These are phyloP conservation scores for Simplicillium sp. DNA, from an alignment of 2,329 filamentous ascomycete species.

Conservation along the genomic window DNA sequence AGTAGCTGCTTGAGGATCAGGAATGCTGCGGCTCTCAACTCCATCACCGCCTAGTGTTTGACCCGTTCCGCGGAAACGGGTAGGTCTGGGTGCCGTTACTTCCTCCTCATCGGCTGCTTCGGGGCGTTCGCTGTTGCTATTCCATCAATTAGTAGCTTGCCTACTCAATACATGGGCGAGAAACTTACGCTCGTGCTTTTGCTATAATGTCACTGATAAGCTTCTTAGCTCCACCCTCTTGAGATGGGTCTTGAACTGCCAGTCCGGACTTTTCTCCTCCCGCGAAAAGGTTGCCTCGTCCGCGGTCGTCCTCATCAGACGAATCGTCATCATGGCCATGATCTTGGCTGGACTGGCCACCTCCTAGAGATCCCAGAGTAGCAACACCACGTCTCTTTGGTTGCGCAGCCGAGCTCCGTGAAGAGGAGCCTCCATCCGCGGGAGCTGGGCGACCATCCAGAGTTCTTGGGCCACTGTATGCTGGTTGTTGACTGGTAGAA, in stretches of 20 bases:
- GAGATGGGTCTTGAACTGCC: conserved; percentile 54
- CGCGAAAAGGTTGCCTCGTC: conserved; percentile 63
- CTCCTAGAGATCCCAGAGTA: conserved; percentile 47
- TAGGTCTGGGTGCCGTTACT: conserved; percentile 38
- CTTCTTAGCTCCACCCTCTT: conserved; percentile 38
- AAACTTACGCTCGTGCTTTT: conserved; percentile 50
- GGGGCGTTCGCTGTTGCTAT: conserved; percentile 51
- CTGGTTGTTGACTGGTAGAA: conserved; percentile 21
- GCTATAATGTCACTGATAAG: conserved; percentile 55
- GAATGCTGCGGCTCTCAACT: conserved; percentile 57
- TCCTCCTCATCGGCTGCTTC: conserved; percentile 35
- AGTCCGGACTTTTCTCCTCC: conserved; percentile 77
- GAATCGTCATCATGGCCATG: conserved; percentile 50
- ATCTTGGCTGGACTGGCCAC: conserved; percentile 44
- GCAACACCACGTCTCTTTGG: conserved; percentile 52
- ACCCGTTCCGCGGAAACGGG: conserved; percentile 59
- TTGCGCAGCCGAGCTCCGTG: conserved; percentile 27
- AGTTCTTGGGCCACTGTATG: conserved; percentile 52
- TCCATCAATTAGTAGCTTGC: background rate
- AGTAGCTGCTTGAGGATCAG: conserved; percentile 40
- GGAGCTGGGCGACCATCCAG: conserved; percentile 53
- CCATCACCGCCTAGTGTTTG: conserved; percentile 74
- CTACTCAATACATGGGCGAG: background rate
- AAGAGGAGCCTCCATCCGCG: conserved; percentile 18
- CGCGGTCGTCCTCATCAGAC: conserved; percentile 47